Conservation (phyloP, 805 yeast genomes). For the Pichia sporocuriosa region DNA sequence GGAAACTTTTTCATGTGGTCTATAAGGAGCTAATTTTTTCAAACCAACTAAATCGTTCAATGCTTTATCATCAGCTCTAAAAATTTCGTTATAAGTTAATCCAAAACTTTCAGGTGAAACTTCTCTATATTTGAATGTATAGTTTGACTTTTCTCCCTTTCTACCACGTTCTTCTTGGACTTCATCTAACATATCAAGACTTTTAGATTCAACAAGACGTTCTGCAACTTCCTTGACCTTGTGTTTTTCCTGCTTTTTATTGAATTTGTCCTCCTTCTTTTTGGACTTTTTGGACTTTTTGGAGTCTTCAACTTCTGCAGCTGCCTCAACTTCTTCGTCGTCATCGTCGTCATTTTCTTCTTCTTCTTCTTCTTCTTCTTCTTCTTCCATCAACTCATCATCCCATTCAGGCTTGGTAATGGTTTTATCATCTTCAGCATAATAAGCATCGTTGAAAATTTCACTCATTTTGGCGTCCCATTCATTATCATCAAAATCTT, state of each 20-base stretch:
- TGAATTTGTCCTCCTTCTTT: constrained; percentile 45
- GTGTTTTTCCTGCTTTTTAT: constrained; percentile 56
- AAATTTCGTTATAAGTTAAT: constrained; percentile 74
- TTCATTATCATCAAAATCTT: constrained; percentile 82
- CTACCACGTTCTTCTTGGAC: constrained; percentile 63
- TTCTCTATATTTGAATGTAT: constrained; percentile 78
- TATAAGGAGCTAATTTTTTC: constrained; percentile 90
- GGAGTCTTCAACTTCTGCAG: constrained; percentile 18
- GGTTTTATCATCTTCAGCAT: constrained; percentile 46
- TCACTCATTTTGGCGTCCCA: constrained; percentile 87
- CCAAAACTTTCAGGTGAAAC: constrained; percentile 95
- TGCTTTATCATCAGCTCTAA: constrained; percentile 81
- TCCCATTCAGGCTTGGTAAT: constrained; percentile 56
- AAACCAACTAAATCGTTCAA: constrained; percentile 81
- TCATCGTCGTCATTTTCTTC: constrained; percentile 38
- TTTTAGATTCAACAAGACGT: constrained; percentile 68
- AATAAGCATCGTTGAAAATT: constrained; percentile 79
- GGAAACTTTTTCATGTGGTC: constrained; percentile 61
- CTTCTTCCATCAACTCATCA: constrained; percentile 37
- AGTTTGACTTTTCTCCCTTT: constrained; percentile 35
- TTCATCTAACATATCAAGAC: constrained; percentile 58
- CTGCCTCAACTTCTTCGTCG: constrained; percentile 33
- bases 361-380: constrained; percentile 18
- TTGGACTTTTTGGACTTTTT: constrained; percentile 46
- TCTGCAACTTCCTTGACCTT: constrained; percentile 63